Percentiles rank a stretch among this genome's conserved stretches.
Evolutionary conservation across 768 basidiomycete species (phyloP).

Genomic region (Lentinula boryana): DNA sequence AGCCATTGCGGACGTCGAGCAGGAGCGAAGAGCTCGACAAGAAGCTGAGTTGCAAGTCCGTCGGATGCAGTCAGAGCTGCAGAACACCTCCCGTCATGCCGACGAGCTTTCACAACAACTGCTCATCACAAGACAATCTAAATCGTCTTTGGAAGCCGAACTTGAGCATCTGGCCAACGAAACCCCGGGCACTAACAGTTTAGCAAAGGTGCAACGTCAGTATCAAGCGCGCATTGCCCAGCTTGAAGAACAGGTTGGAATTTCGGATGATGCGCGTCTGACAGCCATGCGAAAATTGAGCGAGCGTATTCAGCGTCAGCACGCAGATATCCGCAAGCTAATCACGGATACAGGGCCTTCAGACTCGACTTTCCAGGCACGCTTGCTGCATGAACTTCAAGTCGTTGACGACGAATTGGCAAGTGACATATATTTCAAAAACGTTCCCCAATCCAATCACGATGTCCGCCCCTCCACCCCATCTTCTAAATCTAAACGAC

Average conservation of each 20-base stretch:
- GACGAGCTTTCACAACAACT: conserved; percentile 52
- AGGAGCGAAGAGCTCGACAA: conserved; percentile 62
- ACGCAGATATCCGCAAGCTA: conserved; percentile 66
- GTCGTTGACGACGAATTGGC: conserved; percentile 51
- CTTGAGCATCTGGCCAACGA: conserved; percentile 63
- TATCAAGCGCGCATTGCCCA: conserved; percentile 58
- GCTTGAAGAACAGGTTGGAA: conserved; percentile 56
- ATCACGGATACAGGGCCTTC: conserved; percentile 50
- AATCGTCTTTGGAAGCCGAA: conserved; percentile 61
- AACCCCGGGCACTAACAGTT: conserved; percentile 42
- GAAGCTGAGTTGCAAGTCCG: conserved; percentile 56
- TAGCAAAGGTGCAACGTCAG: conserved; percentile 56
- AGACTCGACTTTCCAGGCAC: conserved; percentile 57
- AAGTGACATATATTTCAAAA: conserved; percentile 38
- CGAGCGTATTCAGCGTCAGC: conserved; percentile 60
- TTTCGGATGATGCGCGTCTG: conserved; percentile 43
- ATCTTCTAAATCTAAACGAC: conserved; percentile 24
- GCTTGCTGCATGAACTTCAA: conserved; percentile 59
- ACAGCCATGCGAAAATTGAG: conserved; percentile 48
- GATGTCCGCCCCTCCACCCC: conserved; percentile 46
- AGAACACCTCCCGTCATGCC: conserved; percentile 47
- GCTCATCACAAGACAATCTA: conserved; percentile 48
- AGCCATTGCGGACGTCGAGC: conserved; percentile 55
- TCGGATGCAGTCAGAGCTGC: conserved; percentile 57
- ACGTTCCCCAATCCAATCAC: conserved; percentile 28